A percentile compares a stretch with the other conserved stretches of the same genome.
Evolutionary conservation across 192 early-diverging fungal genomes (phyloP).

Genomic region (Pilobolus umbonatus): DNA sequence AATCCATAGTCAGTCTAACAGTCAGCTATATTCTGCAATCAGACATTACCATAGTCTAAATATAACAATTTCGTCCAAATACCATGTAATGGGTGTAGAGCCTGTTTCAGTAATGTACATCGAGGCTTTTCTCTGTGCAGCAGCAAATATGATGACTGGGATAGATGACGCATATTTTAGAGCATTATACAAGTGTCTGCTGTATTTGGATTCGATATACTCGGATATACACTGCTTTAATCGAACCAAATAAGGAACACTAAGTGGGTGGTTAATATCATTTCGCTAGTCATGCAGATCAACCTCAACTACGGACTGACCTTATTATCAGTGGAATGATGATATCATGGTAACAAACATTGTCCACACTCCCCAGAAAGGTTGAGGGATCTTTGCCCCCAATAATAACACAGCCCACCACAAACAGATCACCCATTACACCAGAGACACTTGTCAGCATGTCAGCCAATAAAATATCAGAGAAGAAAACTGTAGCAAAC

Average conservation of each 20-base stretch:
- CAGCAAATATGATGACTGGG: slow-evolving; percentile 63
- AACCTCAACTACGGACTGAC: slow-evolving; percentile 30
- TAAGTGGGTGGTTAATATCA: slow-evolving; percentile 20
- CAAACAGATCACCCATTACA: slow-evolving; percentile 79
- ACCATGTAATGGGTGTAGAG: slow-evolving; percentile 11
- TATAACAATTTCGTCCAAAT: slow-evolving; percentile 22
- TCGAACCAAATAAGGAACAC: slow-evolving; percentile 74
- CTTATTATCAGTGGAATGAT: slow-evolving; percentile 62
- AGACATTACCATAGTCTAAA: slow-evolving; percentile 38
- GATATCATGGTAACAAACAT: slow-evolving; percentile 46
- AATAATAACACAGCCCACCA: slow-evolving; percentile 62
- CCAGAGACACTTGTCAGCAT: slow-evolving; percentile 91
- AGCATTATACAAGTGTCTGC: slow-evolving; percentile 86
- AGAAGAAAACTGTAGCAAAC: slow-evolving; percentile 52
- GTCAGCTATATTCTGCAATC: not conserved
- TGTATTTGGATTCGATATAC: slow-evolving; percentile 51
- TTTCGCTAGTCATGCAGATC: not conserved
- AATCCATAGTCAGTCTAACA: not conserved
- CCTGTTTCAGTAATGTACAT: slow-evolving; percentile 31
- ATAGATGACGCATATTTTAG: slow-evolving; percentile 86
- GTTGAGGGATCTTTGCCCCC: slow-evolving; percentile 23
- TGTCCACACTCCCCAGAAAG: slow-evolving; percentile 29
- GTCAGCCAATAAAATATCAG: slow-evolving; percentile 90
- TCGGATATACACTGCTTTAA: slow-evolving; percentile 77
- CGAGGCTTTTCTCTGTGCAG: slow-evolving; percentile 42